phyloP scores from a whole-genome alignment of 2,329 filamentous ascomycete species.

The Diplodia mutila region DNA sequence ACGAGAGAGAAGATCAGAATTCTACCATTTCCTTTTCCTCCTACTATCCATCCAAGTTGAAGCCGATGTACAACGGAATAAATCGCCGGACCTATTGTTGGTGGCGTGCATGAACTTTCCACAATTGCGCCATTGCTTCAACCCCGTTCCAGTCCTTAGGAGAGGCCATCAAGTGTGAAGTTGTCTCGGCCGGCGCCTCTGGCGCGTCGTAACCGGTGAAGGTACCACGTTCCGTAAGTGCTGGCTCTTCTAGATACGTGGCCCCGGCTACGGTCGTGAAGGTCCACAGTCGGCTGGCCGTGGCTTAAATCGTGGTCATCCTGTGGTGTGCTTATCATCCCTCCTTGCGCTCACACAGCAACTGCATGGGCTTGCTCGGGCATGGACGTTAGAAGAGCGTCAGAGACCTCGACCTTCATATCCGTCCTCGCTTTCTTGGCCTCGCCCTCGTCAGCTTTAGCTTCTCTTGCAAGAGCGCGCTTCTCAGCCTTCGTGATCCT shows the following conservation, averaged over 20 bases:
- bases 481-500: conserved; percentile 21
- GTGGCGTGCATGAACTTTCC: background rate
- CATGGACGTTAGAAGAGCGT: background rate
- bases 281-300: background rate
- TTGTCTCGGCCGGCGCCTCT: background rate
- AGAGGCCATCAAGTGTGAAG: background rate
- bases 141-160: background rate
- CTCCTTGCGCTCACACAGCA: background rate
- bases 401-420: background rate
- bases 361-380: no score
- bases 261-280: background rate
- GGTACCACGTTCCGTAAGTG: no score
- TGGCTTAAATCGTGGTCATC: background rate
- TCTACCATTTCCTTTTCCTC: no score
- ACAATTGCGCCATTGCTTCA: background rate
- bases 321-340: background rate
- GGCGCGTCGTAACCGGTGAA: no score
- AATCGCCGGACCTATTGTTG: background rate
- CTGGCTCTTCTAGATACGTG: background rate
- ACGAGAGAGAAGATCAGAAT: no score
- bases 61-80: background rate
- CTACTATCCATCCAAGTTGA: background rate
- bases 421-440: conserved; percentile 12
- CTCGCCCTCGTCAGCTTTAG: background rate
- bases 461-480: conserved; percentile 13